phyloP scores from a whole-genome alignment of 352 stramenopile species.

The Globisporangium orthogonon region DNA sequence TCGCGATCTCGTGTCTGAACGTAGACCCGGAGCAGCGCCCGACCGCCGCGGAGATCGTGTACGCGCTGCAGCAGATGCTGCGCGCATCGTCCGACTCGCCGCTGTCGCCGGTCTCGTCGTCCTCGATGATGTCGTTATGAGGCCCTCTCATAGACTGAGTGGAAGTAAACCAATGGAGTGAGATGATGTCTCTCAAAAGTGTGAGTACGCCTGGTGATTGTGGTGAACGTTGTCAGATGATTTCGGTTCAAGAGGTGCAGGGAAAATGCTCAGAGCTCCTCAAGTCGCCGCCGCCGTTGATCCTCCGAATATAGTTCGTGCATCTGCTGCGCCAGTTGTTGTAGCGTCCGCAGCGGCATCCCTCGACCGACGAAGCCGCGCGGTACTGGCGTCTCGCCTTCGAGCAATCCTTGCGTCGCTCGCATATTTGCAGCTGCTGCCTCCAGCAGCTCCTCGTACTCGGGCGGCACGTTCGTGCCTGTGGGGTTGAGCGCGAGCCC shows the following conservation, averaged over 20 bases:
- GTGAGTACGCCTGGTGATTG: too few relatives aligned
- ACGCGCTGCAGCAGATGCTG: slow-evolving; percentile 48
- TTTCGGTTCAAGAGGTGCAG: too few relatives aligned
- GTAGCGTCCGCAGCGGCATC: slow-evolving; percentile 41
- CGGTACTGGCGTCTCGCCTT: slow-evolving; percentile 37
- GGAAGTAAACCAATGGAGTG: background rate
- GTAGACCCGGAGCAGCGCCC: slow-evolving; percentile 54
- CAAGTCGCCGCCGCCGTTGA: slow-evolving; percentile 12
- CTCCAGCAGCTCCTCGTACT: slow-evolving; percentile 31
- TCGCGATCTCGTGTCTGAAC: slow-evolving; percentile 43
- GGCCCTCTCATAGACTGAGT: background rate
- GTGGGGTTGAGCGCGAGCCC: slow-evolving; percentile 49
- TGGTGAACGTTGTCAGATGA: background rate
- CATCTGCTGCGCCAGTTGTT: slow-evolving; percentile 40
- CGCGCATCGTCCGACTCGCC: slow-evolving; percentile 12
- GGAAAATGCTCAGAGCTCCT: slow-evolving; percentile 19
- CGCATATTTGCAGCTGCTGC: slow-evolving; percentile 30
- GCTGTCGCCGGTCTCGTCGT: slow-evolving; percentile 15
- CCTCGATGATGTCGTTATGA: slow-evolving; percentile 16
- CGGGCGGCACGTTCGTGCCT: slow-evolving; percentile 34
- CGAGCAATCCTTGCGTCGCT: slow-evolving; percentile 33
- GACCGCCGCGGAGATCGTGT: slow-evolving; percentile 48
- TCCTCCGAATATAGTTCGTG: slow-evolving; percentile 23
- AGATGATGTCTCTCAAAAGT: background rate
- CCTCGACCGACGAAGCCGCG: slow-evolving; percentile 50